These are phyloP conservation scores for Salvia rosmarinus DNA, from an alignment of 257 asterid species.

Conservation along the genomic window DNA sequence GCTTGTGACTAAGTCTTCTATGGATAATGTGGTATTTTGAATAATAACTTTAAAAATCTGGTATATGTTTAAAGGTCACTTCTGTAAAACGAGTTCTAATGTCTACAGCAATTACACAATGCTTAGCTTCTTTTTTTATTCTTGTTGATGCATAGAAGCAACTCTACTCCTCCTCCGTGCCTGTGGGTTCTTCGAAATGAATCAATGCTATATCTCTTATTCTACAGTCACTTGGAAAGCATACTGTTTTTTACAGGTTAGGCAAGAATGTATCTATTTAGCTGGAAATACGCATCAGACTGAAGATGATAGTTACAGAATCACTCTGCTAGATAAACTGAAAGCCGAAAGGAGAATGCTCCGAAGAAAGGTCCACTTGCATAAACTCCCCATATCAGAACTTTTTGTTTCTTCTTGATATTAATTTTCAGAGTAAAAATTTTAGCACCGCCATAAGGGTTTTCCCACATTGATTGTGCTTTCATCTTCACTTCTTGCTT, in stretches of 20 bases:
- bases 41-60: neutral
- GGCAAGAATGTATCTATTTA: conserved; percentile 63
- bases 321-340: conserved; percentile 60
- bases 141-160: neutral
- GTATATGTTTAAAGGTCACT: no score
- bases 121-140: no score
- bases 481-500: no score
- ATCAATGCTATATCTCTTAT: neutral
- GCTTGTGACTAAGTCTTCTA: conserved; percentile 9
- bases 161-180: neutral
- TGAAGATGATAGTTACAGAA: conserved; percentile 47
- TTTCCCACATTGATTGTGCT: no score
- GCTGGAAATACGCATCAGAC: conserved; percentile 66
- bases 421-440: neutral
- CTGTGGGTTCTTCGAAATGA: neutral
- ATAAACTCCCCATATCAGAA: conserved; percentile 16
- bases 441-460: neutral
- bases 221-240: neutral
- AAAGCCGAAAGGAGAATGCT: conserved; percentile 57
- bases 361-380: conserved; percentile 50
- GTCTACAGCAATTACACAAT: no score
- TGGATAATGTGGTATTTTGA: neutral
- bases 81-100: no score
- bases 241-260: conserved; percentile 50
- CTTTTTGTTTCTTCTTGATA: neutral